Evolutionary conservation across 2,329 filamentous ascomycete genomes (phyloP).

Genomic region (Monilinia fructigena): DNA sequence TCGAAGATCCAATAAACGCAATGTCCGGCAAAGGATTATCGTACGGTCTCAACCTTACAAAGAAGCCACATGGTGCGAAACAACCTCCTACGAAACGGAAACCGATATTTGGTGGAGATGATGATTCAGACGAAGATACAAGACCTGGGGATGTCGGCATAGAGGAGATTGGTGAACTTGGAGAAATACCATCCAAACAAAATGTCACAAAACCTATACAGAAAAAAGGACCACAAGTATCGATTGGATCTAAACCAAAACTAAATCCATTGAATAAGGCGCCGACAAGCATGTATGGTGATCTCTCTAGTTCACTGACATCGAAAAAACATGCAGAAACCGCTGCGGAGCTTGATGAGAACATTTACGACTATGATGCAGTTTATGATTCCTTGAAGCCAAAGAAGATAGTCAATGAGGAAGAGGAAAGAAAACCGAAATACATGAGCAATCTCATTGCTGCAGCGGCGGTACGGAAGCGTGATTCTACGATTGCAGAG

Average conservation of each 20-base stretch:
- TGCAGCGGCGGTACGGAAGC: conserved; percentile 72
- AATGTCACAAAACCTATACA: conserved; percentile 38
- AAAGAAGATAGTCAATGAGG: conserved; percentile 54
- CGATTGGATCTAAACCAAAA: conserved; percentile 36
- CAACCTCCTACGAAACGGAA: conserved; percentile 52
- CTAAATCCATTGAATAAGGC: conserved; percentile 33
- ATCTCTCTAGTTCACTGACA: conserved; percentile 64
- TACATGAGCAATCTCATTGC: conserved; percentile 75
- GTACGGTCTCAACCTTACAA: conserved; percentile 60
- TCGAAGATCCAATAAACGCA: conserved; percentile 19
- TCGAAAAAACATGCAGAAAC: conserved; percentile 63
- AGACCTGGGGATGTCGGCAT: conserved; percentile 43
- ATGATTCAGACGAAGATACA: conserved; percentile 55
- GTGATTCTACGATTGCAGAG: conserved; percentile 74
- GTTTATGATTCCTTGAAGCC: conserved; percentile 77
- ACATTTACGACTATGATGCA: conserved; percentile 81
- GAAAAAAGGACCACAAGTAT: conserved; percentile 39
- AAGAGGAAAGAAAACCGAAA: conserved; percentile 64
- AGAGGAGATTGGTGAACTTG: conserved; percentile 61
- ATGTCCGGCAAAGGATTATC: conserved; percentile 46
- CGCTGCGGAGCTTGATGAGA: conserved; percentile 66
- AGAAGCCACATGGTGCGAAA: conserved; percentile 53
- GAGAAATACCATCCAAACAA: conserved; percentile 47
- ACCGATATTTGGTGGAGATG: conserved; percentile 58
- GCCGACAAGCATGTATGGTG: conserved; percentile 53